Evolutionary conservation across 2,329 filamentous ascomycete genomes (phyloP).

Genomic region (Alternaria viburni): DNA sequence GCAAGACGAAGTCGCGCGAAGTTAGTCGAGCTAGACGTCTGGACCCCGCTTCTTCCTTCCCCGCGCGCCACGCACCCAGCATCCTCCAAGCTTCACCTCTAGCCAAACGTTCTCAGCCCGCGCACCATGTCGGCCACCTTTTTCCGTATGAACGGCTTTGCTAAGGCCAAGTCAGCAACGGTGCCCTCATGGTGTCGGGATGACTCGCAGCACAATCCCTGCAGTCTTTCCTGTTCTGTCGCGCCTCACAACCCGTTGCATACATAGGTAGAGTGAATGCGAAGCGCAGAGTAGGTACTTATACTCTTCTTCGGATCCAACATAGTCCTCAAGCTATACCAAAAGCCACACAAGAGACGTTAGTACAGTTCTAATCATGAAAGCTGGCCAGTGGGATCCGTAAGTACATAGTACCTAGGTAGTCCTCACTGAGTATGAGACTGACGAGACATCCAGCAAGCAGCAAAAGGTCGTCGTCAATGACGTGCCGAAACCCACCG

Average conservation of each 20-base stretch:
- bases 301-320: neutral
- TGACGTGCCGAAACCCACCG: conserved; percentile 32
- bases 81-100: neutral
- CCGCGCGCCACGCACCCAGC: neutral
- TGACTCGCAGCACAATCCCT: conserved; percentile 3
- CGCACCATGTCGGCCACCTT: neutral
- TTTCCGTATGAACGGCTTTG: neutral
- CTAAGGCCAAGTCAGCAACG: neutral
- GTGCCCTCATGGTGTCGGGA: neutral
- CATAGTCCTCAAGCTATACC: neutral
- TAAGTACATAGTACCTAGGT: neutral
- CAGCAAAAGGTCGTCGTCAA: conserved; percentile 39
- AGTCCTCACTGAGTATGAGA: neutral
- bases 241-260: neutral
- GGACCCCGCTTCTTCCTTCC: conserved; percentile 1
- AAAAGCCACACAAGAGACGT: neutral
- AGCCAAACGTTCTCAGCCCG: neutral
- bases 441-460: conserved; percentile 14
- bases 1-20: neutral
- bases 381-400: conserved; percentile 13
- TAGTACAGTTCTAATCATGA: neutral
- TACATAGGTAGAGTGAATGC: neutral
- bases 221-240: conserved; percentile 1
- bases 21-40: neutral
- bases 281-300: neutral